Evolutionary conservation across 2,329 filamentous ascomycete species (phyloP).

Genomic region (Ciborinia camelliae): DNA sequence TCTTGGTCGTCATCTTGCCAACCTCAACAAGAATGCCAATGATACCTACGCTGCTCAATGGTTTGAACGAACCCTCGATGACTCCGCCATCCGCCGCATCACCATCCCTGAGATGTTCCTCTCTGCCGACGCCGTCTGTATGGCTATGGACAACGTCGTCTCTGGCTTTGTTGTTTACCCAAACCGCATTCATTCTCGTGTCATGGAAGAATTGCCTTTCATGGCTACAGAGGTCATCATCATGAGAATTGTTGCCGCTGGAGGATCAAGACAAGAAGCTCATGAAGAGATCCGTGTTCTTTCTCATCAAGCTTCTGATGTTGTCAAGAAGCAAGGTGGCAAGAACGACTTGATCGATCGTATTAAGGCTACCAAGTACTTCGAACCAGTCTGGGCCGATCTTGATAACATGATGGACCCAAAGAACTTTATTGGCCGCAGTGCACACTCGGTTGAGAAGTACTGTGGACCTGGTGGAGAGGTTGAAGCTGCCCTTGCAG

Average conservation of each 20-base stretch:
- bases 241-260: conserved; percentile 72
- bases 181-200: conserved; percentile 61
- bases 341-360: conserved; percentile 76
- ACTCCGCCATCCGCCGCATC: conserved; percentile 62
- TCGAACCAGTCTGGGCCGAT: conserved; percentile 67
- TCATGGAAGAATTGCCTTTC: conserved; percentile 79
- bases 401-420: conserved; percentile 66
- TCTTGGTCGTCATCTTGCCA: conserved; percentile 46
- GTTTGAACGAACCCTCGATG: conserved; percentile 66
- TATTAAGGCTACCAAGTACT: conserved; percentile 70
- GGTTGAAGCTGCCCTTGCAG: conserved; percentile 46
- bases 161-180: conserved; percentile 75
- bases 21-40: conserved; percentile 38
- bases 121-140: conserved; percentile 63
- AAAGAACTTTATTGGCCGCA: conserved; percentile 55
- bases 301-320: conserved; percentile 67
- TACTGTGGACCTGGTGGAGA: conserved; percentile 48
- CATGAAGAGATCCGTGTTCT: conserved; percentile 86
- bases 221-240: conserved; percentile 75
- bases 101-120: conserved; percentile 66
- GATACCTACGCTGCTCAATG: conserved; percentile 70
- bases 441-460: conserved; percentile 50
- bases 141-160: conserved; percentile 65
- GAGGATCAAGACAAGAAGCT: conserved; percentile 71
- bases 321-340: conserved; percentile 67